Evolutionary conservation across 768 basidiomycete genomes (phyloP).

Genomic region (Serendipita sp.): DNA sequence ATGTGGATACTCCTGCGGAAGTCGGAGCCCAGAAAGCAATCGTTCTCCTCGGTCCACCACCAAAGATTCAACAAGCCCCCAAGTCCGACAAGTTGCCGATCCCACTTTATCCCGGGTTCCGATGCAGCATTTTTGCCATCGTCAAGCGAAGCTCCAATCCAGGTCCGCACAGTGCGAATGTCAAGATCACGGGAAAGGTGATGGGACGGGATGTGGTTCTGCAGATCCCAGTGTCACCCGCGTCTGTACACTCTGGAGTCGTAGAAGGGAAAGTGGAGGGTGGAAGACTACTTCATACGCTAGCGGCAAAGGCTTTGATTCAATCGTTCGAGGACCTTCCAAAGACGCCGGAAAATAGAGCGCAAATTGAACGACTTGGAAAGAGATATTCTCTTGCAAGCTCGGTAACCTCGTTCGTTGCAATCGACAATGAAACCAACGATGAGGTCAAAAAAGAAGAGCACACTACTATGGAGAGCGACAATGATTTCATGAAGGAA

Average conservation of each 20-base stretch:
- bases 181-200: slow-evolving; percentile 9
- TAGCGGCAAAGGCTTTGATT: slow-evolving; percentile 39
- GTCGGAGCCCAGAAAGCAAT: not conserved
- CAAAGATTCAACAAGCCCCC: slow-evolving; percentile 9
- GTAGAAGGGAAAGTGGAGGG: not conserved
- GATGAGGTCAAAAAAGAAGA: not conserved
- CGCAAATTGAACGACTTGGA: slow-evolving; percentile 35
- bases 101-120: slow-evolving; percentile 8
- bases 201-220: slow-evolving; percentile 10
- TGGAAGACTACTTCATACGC: slow-evolving; percentile 29
- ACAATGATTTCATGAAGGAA: not conserved
- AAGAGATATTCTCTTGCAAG: slow-evolving; percentile 37
- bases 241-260: not conserved
- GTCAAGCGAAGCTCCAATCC: not conserved
- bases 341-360: slow-evolving; percentile 21
- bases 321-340: slow-evolving; percentile 29
- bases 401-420: slow-evolving; percentile 40
- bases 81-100: not conserved
- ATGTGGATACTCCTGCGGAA: not conserved
- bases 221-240: slow-evolving; percentile 11
- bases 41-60: not conserved
- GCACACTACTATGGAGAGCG: too few relatives aligned
- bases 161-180: not conserved
- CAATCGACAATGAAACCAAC: too few relatives aligned
- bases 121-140: slow-evolving; percentile 13